Base-by-base conservation (phyloP, 2,329 filamentous ascomycete species). In the Diplodia sapinea region DNA sequence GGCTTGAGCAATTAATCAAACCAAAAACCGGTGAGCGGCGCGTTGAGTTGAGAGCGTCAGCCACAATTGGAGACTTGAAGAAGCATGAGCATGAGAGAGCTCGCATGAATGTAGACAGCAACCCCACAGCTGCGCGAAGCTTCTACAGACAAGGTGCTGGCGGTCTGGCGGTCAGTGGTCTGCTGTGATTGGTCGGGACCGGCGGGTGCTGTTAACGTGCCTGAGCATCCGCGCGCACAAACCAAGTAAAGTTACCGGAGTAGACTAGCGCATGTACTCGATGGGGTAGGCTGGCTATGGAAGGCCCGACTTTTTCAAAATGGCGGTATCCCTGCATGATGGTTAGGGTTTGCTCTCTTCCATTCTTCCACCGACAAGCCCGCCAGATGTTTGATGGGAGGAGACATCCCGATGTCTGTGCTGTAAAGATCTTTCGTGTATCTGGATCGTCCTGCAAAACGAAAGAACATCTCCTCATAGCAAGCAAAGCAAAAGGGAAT, bases 251-350 rank as follows among this genome's bases (percentile, higher is more conserved):
- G 26, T 65, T 36, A 38, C 62, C 62, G 62, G 62, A 55, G 62
- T 55, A 17, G 50, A 55, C 62, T 65, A 65, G 62, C 33, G 49
- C 11, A 5, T 9, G n/a, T 15, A 26, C 61, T 51, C 13, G 31
- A 64, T 38, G 61, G 61, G 49, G 43, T 17, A 52, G 31, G 43
- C 49, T 33, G 23, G 36, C 50, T 29, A 13, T 40, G 11, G 23
- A 65, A 65, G 62, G 62, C 33, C 62, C 62, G 62, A 65, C 47
- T 54, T 1, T n/a, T n/a, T 13, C 36, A 29, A 63, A 63, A 63
- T 51, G 59, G 59, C 62, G 62, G 62, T 65, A 65, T 65, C 62
- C 62, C 62, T 63, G 59, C 62, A 65, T 55, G 50, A 65, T 51
- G n/a, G 26, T 12, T 63, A 63, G 59, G 59, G 59, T 49, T 36